phyloP scores from a whole-genome alignment of 1,284 basidiomycete species.

The Leccinum griseonigrum region DNA sequence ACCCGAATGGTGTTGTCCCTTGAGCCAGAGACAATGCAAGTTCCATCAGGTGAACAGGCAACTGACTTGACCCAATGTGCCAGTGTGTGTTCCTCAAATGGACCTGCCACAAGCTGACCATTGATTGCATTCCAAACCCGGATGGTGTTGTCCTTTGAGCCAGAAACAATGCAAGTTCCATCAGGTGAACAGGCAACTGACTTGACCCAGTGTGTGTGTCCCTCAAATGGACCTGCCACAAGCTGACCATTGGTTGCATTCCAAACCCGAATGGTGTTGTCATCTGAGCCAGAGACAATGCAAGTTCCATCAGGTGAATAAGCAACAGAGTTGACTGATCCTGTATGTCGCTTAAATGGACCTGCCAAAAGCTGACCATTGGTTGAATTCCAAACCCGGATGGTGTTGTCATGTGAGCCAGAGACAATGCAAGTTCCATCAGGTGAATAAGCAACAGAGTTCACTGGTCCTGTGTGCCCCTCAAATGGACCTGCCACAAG shows the following conservation, averaged over 20 bases:
- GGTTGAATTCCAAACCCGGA: not conserved
- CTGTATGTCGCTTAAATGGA: not conserved
- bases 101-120: not conserved
- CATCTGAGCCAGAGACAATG: not conserved
- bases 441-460: not conserved
- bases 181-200: not conserved
- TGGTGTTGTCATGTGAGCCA: not conserved
- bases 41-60: not conserved
- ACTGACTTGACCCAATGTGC: not conserved
- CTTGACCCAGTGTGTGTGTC: too few species aligned
- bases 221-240: not conserved
- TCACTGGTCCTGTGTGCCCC: not conserved
- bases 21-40: not conserved
- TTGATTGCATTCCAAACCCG: not conserved
- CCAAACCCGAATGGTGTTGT: not conserved
- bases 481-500: not conserved
- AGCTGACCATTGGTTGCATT: not conserved
- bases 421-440: not conserved
- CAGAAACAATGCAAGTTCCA: not conserved
- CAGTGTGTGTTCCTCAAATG: not conserved
- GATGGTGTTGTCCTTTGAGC: not conserved
- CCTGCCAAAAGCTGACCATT: not conserved
- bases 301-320: not conserved
- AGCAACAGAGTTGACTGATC: not conserved
- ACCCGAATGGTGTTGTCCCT: not conserved